These are phyloP conservation scores for Malassezia equina DNA, from an alignment of 1,284 basidiomycete species.

Conservation along the genomic window DNA sequence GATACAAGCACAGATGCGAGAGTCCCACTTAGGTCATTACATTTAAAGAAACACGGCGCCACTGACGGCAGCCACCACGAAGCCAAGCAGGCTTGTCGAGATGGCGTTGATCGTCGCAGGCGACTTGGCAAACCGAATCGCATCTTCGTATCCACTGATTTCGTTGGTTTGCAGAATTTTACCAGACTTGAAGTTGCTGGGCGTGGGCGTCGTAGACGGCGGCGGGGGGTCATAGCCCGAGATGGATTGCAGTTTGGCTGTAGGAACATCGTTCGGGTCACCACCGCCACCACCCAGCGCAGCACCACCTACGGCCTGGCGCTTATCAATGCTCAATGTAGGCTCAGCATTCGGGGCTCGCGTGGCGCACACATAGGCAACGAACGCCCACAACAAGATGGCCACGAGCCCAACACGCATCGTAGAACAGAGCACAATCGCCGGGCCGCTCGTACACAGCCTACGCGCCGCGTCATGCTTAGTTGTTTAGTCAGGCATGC, in stretches of 20 bases:
- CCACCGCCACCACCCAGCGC: constrained; percentile 32
- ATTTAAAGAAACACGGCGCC: not conserved
- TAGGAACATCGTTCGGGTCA: constrained; percentile 11
- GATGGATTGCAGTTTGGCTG: constrained; percentile 27
- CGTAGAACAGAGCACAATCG: not conserved
- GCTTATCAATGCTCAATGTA: constrained; percentile 14
- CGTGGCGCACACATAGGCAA: not conserved
- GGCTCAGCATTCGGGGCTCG: not conserved
- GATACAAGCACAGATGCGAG: not conserved
- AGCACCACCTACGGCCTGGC: constrained; percentile 20
- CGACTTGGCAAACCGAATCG: not conserved
- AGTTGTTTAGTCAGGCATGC: constrained; percentile 5
- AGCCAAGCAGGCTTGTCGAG: not conserved
- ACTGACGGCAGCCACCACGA: not conserved
- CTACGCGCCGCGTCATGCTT: not conserved
- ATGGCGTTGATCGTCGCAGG: not conserved
- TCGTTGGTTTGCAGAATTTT: constrained; percentile 22
- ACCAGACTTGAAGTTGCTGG: constrained; percentile 21
- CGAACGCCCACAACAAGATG: not conserved
- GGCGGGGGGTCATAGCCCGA: constrained; percentile 31
- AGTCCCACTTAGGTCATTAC: not conserved
- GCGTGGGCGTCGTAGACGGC: constrained; percentile 13
- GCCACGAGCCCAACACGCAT: not conserved
- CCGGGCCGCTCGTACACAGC: not conserved
- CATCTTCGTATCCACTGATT: constrained; percentile 28